Base-by-base conservation (phyloP, 306 rosid species). In the Inga leiocalycina region DNA sequence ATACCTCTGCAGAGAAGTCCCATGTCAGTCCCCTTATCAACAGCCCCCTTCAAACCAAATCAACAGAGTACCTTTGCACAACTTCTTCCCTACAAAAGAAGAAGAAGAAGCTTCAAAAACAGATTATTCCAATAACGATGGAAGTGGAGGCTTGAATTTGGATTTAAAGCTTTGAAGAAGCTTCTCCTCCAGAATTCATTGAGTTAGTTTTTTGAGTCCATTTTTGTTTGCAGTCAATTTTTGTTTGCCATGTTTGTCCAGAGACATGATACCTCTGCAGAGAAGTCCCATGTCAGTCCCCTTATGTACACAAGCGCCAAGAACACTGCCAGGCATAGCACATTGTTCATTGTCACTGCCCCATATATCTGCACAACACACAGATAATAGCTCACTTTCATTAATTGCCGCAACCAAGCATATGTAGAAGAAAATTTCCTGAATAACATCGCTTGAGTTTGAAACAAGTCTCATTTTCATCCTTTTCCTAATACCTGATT, bases 281-380 rank as follows among this genome's bases (percentile, higher is more conserved):
- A 92, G 90, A 96, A 96, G 84, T 96, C 89, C 99, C 99, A 96
- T 67, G 93, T 86, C 85, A 94, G 82, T 78, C 88, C 99, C 81
- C 97, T 87, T 22, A 15, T 15, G 49, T 96, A 96, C 12, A 96
- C 98, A 12, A 94, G 91, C 45, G 97, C 98, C 86, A 96, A 88
- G 90, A 94, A 94, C 5, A 96, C 99, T 3, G 98, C 90, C 74
- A 94, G 89, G 86, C 95, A 94, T 17, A 96, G 97, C 49, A 92
- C 91, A 45, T 96, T 96, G 70, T 92, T 96, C 98, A 92, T 96
- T n/a, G 99, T 92, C 44, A 83, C 98, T 46, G 98, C 94, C 56
- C 98, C 99, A 71, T 94, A 96, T 76, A 96, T 34, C 99, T 96
- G 93, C 94, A 84, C 66, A 10, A 81, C 61, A n/a, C 66, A 59